Evolutionary conservation across 1,284 basidiomycete genomes (phyloP).

Genomic region (Boletus hoseneyae): DNA sequence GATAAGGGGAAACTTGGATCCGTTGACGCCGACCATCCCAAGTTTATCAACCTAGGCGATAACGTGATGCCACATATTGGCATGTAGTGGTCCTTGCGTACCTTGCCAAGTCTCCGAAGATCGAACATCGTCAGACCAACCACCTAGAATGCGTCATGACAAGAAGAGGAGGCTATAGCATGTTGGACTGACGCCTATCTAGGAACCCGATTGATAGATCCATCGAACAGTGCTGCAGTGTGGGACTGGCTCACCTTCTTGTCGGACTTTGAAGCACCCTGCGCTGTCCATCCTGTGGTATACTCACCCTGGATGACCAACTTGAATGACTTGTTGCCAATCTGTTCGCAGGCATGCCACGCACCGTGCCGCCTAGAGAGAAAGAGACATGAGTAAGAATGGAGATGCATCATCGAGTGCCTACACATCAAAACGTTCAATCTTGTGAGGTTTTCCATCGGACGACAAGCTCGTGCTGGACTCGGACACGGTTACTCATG

Average conservation of each 20-base stretch:
- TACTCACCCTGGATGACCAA: slow-evolving; percentile 68
- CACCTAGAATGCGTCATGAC: slow-evolving; percentile 49
- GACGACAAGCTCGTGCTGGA: not conserved
- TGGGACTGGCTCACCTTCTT: slow-evolving; percentile 64
- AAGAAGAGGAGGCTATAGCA: slow-evolving; percentile 1
- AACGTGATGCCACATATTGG: not conserved
- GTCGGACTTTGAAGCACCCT: slow-evolving; percentile 90
- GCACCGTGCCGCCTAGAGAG: slow-evolving; percentile 59
- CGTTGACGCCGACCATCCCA: slow-evolving; percentile 81
- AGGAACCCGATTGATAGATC: slow-evolving; percentile 5
- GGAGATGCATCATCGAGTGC: slow-evolving; percentile 18
- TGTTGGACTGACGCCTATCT: slow-evolving; percentile 61
- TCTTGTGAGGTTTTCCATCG: slow-evolving; percentile 42
- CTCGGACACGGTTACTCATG: too few relatives aligned
- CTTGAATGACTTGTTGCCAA: not conserved
- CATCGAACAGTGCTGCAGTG: not conserved
- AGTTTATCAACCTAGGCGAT: slow-evolving; percentile 58
- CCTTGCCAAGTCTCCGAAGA: slow-evolving; percentile 82
- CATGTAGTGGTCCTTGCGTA: slow-evolving; percentile 29
- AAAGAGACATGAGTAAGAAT: slow-evolving; percentile 2
- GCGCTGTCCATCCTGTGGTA: slow-evolving; percentile 90
- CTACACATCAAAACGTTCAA: slow-evolving; percentile 75
- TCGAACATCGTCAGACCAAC: slow-evolving; percentile 90
- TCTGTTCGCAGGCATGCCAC: slow-evolving; percentile 18
- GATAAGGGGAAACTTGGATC: slow-evolving; percentile 84